phyloP scores from a whole-genome alignment of 176 grass and related monocot genomes.

The Musa beccarii region DNA sequence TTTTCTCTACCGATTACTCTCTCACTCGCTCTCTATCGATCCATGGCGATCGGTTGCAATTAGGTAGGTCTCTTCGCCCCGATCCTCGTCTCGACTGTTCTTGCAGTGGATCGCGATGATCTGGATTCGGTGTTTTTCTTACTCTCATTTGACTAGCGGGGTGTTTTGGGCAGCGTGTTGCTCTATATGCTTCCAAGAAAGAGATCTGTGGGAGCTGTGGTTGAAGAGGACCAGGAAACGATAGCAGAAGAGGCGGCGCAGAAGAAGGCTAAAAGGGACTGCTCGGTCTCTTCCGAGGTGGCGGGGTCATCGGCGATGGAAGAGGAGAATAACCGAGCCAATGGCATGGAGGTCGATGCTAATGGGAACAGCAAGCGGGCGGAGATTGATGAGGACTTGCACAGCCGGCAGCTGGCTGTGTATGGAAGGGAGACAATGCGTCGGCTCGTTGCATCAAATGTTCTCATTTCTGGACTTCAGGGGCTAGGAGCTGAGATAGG shows the following conservation, averaged over 20 bases:
- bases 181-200: slow-evolving; percentile 68
- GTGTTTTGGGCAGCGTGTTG: slow-evolving; percentile 32
- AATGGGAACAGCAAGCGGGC: slow-evolving; percentile 21
- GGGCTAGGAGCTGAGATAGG: slow-evolving; percentile 79
- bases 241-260: slow-evolving; percentile 16
- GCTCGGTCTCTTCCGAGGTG: background rate
- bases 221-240: slow-evolving; percentile 15
- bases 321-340: background rate
- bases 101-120: slow-evolving; percentile 9
- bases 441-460: slow-evolving; percentile 54
- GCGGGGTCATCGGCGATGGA: background rate
- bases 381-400: slow-evolving; percentile 78
- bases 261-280: slow-evolving; percentile 42
- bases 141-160: slow-evolving; percentile 31
- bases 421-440: slow-evolving; percentile 82
- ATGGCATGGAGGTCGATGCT: background rate
- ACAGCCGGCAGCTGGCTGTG: slow-evolving; percentile 68
- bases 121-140: slow-evolving; percentile 28
- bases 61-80: slow-evolving; percentile 10
- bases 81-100: slow-evolving; percentile 7
- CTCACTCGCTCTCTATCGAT: background rate
- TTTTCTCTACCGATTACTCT: background rate
- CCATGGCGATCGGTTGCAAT: slow-evolving; percentile 12
- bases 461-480: slow-evolving; percentile 65
- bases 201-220: slow-evolving; percentile 44